A percentile compares a stretch with the other conserved stretches of the same genome.
phyloP scores from a whole-genome alignment of 176 grass and related monocot genomes.

The Calamus simplicifolius region DNA sequence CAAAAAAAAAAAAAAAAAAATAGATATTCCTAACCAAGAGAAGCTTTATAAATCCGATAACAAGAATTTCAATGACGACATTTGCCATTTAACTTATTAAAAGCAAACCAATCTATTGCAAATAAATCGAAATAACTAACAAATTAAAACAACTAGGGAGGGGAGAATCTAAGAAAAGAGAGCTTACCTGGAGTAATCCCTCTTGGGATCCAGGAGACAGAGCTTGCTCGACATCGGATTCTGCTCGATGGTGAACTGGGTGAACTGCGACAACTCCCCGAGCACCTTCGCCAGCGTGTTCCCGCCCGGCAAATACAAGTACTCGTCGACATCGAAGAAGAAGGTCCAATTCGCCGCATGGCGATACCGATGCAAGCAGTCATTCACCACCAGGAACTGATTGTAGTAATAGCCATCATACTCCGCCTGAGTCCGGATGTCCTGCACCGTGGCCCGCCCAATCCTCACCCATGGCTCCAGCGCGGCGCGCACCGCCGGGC shows the following conservation, averaged over 20 bases:
- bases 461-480: constrained; percentile 72
- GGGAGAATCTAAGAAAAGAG: neutral
- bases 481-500: constrained; percentile 44
- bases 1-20: too few species aligned
- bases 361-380: constrained; percentile 74
- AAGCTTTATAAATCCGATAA: too few species aligned
- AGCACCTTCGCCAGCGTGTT: constrained; percentile 40
- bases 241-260: constrained; percentile 93
- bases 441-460: constrained; percentile 62
- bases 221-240: constrained; percentile 92
- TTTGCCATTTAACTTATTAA: too few species aligned
- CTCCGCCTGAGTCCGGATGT: constrained; percentile 61
- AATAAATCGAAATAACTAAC: too few species aligned
- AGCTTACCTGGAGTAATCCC: constrained; percentile 40
- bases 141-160: neutral
- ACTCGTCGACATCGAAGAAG: constrained; percentile 96
- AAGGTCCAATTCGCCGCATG: constrained; percentile 92
- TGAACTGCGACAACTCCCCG: constrained; percentile 33
- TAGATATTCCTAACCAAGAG: too few species aligned
- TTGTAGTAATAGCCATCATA: constrained; percentile 93
- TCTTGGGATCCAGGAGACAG: constrained; percentile 44
- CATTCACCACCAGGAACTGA: constrained; percentile 88
- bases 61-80: too few species aligned
- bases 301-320: constrained; percentile 57
- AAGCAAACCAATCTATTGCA: too few species aligned